A percentile compares a stretch with the other conserved stretches of the same genome.
phyloP scores from a whole-genome alignment of 257 asterid species.

The Ophiorrhiza pumila region DNA sequence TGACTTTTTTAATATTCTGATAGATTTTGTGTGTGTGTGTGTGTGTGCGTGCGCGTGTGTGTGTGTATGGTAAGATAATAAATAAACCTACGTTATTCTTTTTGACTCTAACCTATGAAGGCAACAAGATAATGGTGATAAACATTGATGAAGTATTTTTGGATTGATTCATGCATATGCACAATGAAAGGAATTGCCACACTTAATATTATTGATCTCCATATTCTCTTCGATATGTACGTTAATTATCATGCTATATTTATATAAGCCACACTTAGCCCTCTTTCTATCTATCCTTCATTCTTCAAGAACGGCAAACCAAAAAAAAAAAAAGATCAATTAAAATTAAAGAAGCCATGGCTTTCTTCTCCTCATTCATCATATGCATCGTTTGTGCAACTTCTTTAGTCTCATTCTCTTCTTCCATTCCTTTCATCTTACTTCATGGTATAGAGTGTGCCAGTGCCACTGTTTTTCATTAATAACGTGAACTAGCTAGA shows the following conservation, averaged over 20 bases:
- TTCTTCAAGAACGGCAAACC: background rate
- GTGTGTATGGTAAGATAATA: no score
- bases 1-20: no score
- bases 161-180: background rate
- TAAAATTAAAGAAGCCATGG: slow-evolving; percentile 8
- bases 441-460: slow-evolving; percentile 32
- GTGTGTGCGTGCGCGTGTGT: no score
- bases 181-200: background rate
- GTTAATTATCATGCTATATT: no score
- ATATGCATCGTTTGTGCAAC: slow-evolving; percentile 4
- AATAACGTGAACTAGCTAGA: no score
- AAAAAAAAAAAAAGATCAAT: background rate
- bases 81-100: no score
- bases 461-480: background rate
- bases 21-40: no score
- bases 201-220: no score
- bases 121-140: no score
- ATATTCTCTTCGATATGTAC: no score
- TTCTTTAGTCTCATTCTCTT: slow-evolving; percentile 7
- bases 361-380: background rate
- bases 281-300: background rate
- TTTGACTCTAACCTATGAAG: background rate
- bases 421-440: slow-evolving; percentile 30
- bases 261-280: background rate
- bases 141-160: no score